Base-by-base conservation (phyloP, 768 basidiomycete genomes). In the Russula foetens region DNA sequence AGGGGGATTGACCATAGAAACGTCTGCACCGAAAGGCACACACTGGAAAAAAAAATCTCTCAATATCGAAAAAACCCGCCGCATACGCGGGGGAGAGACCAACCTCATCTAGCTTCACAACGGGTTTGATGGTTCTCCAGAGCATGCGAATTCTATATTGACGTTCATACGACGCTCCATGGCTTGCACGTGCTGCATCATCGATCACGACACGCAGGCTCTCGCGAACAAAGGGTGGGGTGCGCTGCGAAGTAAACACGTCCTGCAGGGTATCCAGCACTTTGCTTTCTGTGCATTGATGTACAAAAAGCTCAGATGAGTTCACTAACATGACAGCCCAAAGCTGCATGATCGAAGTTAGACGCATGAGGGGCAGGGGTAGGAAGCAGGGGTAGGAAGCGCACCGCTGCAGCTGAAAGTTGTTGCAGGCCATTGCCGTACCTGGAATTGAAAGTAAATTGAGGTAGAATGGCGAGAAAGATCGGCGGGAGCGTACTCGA, bases 271-370 rank as follows among this genome's bases (percentile, higher is more conserved):
- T 84, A 53, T 90, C 86, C 21, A 89, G 72, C 67, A 93, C 93
- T 69, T 92, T 92, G 67, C 84, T 83, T 33, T 84, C 77, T 15
- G 82, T 79, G 43, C 83, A 85, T 66, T 90, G 85, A 15, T 79
- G 71, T 38, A 90, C 80, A 67, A 94, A 92, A 15, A 81, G 68
- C 11, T 86, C 83, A 0, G 84, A 81, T 4, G 85, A 85, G 68
- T 95, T 94, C 29, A 84, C 84, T 39, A 95, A 79, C 85, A 95
- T 88, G 66, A 95, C 86, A 2, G 92, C 86, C 93, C 92, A 95
- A 7, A 97, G 69, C 88, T 91, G 64, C 23, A 43, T 55, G 17
- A 24, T 48, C 3, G 45, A 52, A 48, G 62, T 59, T 24, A 33
- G 11, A 29, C 49, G 41, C 9, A 45, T n/a, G 33, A 21, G 21